These are phyloP conservation scores for Eucalyptus regnans DNA, from an alignment of 345 rosid genomes.

Conservation along the genomic window DNA sequence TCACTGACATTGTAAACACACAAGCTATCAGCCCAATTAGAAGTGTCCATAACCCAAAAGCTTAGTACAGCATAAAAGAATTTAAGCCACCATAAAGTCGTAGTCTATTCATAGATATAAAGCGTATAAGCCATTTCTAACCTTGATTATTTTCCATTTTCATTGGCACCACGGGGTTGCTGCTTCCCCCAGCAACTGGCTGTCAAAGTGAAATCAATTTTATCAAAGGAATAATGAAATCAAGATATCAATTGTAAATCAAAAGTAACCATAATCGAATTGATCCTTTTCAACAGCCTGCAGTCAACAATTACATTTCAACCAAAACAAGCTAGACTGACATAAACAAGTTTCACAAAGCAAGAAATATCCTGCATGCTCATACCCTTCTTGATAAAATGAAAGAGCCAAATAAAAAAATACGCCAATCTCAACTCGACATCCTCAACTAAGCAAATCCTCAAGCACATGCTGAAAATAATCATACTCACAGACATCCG, in stretches of 20 bases:
- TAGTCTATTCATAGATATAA: background rate
- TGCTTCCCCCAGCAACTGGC: constrained; percentile 65
- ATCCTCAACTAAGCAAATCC: background rate
- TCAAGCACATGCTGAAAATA: background rate
- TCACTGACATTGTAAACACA: background rate
- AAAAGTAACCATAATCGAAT: background rate
- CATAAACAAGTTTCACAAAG: background rate
- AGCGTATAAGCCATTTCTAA: constrained; percentile 10
- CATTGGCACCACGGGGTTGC: constrained; percentile 34
- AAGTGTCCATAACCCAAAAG: background rate
- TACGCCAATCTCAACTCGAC: background rate
- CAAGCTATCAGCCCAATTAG: background rate
- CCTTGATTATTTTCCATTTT: constrained; percentile 57
- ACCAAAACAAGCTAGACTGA: background rate
- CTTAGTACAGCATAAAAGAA: background rate
- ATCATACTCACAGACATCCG: constrained; percentile 36
- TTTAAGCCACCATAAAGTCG: background rate
- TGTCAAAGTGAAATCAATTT: constrained; percentile 4
- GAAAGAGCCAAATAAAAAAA: background rate
- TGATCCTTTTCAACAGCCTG: background rate
- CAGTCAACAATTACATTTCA: background rate
- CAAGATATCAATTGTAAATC: background rate
- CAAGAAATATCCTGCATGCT: background rate
- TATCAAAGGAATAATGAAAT: background rate
- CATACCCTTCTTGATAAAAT: background rate